These are phyloP conservation scores for Suillus discolor DNA, from an alignment of 768 basidiomycete species.

Conservation along the genomic window DNA sequence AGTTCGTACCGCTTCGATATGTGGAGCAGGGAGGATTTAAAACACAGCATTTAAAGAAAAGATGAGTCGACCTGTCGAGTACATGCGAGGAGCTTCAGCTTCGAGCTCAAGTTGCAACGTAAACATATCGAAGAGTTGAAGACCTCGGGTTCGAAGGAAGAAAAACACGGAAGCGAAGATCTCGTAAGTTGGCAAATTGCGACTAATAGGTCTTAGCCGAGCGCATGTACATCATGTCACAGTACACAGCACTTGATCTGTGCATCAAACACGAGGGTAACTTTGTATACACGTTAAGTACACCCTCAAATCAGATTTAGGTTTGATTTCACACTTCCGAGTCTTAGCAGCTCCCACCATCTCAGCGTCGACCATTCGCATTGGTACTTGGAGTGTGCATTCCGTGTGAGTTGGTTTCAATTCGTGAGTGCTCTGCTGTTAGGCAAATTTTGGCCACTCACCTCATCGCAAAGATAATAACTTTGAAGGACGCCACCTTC, in stretches of 20 bases:
- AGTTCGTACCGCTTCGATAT: neutral
- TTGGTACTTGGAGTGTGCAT: neutral
- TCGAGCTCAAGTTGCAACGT: neutral
- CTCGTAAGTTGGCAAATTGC: neutral
- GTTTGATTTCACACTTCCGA: neutral
- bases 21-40: too few species aligned
- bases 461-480: neutral
- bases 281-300: too few species aligned
- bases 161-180: neutral
- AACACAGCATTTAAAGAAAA: neutral
- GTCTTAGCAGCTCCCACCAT: neutral
- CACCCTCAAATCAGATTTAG: neutral
- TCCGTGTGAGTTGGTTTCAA: neutral
- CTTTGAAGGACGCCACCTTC: neutral
- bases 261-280: neutral
- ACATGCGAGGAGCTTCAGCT: neutral
- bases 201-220: neutral
- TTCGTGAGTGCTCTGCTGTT: neutral
- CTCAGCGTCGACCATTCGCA: neutral
- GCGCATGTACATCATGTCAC: neutral
- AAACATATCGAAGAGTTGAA: neutral
- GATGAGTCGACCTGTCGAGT: neutral
- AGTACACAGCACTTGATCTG: neutral
- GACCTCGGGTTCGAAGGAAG: neutral
- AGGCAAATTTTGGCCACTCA: neutral